These are phyloP conservation scores for Capniomyces stellatus DNA, from an alignment of 371 early-diverging fungal species.

Conservation along the genomic window DNA sequence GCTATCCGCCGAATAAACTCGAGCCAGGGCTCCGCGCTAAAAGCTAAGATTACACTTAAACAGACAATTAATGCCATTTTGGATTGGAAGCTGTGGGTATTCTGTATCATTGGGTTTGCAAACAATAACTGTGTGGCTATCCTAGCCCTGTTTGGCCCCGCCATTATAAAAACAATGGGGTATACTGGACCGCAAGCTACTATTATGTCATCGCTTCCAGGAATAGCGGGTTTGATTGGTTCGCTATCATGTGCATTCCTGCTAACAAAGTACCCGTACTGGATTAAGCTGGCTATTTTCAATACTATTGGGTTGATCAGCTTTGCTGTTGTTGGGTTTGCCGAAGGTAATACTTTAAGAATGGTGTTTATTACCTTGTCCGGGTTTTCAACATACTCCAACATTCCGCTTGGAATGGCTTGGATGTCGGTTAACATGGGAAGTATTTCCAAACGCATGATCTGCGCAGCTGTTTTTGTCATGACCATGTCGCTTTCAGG, in stretches of 20 bases:
- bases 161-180: constrained; percentile 5
- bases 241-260: neutral
- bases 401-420: constrained; percentile 15
- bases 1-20: constrained; percentile 16
- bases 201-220: constrained; percentile 4
- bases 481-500: constrained; percentile 21
- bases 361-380: constrained; percentile 16
- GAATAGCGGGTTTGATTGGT: constrained; percentile 1
- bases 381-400: constrained; percentile 16
- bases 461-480: constrained; percentile 13
- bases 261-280: constrained; percentile 8
- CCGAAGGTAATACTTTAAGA: neutral
- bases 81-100: constrained; percentile 4
- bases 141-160: constrained; percentile 3
- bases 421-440: constrained; percentile 22
- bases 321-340: constrained; percentile 1
- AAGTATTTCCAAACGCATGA: constrained; percentile 20
- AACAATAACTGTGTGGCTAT: constrained; percentile 2
- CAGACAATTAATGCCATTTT: constrained; percentile 14
- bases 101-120: neutral
- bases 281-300: constrained; percentile 12
- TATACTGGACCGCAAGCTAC: neutral
- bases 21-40: constrained; percentile 15
- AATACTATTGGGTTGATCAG: constrained; percentile 10
- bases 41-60: constrained; percentile 8